phyloP scores from a whole-genome alignment of 345 rosid species.

The Gossypium raimondii region DNA sequence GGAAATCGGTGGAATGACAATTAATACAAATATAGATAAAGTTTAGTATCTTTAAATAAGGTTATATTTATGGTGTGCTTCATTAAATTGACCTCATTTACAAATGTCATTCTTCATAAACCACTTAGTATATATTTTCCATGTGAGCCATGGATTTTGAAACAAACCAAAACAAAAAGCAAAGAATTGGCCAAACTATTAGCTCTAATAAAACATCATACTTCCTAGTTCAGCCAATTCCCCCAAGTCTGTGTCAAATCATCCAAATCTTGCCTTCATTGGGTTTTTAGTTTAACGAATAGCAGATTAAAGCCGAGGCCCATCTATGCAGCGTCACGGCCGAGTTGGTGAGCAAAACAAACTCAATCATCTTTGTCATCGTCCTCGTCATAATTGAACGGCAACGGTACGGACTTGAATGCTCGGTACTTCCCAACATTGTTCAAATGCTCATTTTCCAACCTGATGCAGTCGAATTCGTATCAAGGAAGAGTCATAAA shows the following conservation, averaged over 20 bases:
- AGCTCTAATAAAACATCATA: not conserved
- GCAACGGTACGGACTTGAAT: constrained; percentile 71
- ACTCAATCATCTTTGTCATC: constrained; percentile 40
- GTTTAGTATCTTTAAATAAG: not conserved
- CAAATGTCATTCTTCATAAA: not conserved
- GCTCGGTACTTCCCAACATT: constrained; percentile 70
- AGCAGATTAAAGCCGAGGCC: not conserved
- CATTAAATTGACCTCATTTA: not conserved
- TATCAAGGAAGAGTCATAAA: not conserved
- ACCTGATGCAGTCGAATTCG: constrained; percentile 21
- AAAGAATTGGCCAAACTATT: not conserved
- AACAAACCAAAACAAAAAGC: not conserved
- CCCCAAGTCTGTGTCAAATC: not conserved
- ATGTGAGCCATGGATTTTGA: too few relatives aligned
- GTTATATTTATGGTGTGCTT: not conserved
- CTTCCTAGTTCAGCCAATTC: not conserved
- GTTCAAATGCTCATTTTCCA: constrained; percentile 74
- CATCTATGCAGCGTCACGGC: not conserved
- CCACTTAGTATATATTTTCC: not conserved
- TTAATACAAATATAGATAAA: too few relatives aligned
- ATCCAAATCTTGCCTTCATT: not conserved
- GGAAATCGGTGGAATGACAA: too few relatives aligned
- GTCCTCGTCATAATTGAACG: constrained; percentile 57
- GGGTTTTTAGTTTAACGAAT: not conserved
- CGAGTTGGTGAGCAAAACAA: not conserved